phyloP scores from a whole-genome alignment of 768 basidiomycete genomes.

The Mycena vitilis region DNA sequence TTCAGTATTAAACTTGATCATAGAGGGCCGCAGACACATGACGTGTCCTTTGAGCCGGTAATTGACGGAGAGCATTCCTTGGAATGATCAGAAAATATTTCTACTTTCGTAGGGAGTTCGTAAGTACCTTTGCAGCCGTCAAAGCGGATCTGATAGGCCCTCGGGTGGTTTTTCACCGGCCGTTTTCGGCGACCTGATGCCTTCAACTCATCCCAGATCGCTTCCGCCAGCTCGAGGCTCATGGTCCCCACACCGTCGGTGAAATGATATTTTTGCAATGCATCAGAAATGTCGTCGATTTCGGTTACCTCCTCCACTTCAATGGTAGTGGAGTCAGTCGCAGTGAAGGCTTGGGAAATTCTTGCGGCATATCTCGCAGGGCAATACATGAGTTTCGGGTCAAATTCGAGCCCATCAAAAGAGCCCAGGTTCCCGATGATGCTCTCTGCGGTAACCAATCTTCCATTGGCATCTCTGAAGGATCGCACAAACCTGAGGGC shows the following conservation, averaged over 20 bases:
- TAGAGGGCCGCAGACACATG: constrained; percentile 66
- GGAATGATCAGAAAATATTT: constrained; percentile 21
- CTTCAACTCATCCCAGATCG: constrained; percentile 58
- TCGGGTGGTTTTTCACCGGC: constrained; percentile 50
- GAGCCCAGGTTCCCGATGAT: constrained; percentile 69
- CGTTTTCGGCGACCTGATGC: constrained; percentile 50
- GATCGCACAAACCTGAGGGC: constrained; percentile 70
- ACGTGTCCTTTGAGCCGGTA: constrained; percentile 59
- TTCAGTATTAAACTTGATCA: constrained; percentile 73
- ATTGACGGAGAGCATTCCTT: constrained; percentile 68
- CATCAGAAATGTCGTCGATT: constrained; percentile 49
- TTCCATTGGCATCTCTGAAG: constrained; percentile 51
- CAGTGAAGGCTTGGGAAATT: constrained; percentile 79
- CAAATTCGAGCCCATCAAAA: constrained; percentile 61
- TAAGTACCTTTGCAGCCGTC: constrained; percentile 75
- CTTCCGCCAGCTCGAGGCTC: constrained; percentile 63
- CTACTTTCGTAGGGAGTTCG: too few species aligned
- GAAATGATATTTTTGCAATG: constrained; percentile 57
- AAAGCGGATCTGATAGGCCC: constrained; percentile 71
- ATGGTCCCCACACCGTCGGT: constrained; percentile 81
- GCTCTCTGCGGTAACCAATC: constrained; percentile 51
- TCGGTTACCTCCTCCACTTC: constrained; percentile 60
- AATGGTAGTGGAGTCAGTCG: constrained; percentile 71
- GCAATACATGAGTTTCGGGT: constrained; percentile 62
- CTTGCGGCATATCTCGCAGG: constrained; percentile 80